Evolutionary conservation across 345 rosid genomes (phyloP).

Genomic region (Abelmoschus esculentus): DNA sequence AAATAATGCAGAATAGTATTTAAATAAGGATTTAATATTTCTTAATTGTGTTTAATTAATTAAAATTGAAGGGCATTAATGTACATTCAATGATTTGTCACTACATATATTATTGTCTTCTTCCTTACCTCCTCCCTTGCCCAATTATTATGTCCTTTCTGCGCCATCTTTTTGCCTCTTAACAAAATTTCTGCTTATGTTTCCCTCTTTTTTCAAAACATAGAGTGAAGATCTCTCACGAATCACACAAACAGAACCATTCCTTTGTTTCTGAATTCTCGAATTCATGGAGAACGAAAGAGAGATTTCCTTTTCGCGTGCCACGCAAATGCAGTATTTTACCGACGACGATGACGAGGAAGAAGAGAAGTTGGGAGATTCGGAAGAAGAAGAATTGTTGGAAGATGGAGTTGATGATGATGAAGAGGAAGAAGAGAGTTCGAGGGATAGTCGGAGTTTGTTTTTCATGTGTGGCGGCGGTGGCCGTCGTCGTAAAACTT

Average conservation of each 20-base stretch:
- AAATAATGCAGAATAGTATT: no score
- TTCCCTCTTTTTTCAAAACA: neutral
- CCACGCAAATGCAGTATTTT: conserved; percentile 25
- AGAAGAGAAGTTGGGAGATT: conserved; percentile 10
- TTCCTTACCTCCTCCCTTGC: neutral
- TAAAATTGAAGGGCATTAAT: neutral
- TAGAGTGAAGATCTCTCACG: neutral
- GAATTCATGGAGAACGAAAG: conserved; percentile 30
- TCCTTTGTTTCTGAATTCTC: neutral
- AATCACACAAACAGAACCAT: neutral
- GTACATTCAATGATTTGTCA: conserved; percentile 6
- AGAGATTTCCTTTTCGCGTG: conserved; percentile 27
- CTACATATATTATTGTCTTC: neutral
- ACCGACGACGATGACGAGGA: conserved; percentile 33
- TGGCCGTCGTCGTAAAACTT: conserved; percentile 20
- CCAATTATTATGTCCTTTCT: conserved; percentile 19
- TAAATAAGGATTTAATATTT: no score
- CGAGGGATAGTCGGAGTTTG: neutral
- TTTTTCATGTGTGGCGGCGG: conserved; percentile 16
- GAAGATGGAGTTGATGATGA: conserved; percentile 20
- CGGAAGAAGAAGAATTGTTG: conserved; percentile 8
- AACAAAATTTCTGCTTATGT: neutral
- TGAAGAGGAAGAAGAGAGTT: neutral
- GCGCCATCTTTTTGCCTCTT: neutral
- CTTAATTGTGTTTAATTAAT: neutral